Conservation (phyloP, 768 basidiomycete genomes). For the Mycena polygramma region DNA sequence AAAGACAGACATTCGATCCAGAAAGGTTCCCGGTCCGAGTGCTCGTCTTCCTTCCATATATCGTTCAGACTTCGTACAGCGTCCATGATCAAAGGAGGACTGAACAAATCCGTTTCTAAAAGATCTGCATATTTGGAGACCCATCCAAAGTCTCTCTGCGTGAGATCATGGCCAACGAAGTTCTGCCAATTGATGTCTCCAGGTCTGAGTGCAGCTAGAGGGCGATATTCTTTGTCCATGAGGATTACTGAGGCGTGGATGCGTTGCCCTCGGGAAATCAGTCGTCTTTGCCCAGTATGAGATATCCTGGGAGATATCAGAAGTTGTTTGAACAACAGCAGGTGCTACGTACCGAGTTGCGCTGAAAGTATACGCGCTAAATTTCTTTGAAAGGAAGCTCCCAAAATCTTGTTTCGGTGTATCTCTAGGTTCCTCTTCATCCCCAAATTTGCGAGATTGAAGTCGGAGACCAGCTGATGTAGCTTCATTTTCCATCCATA, state of each 20-base stretch:
- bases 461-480: conserved; percentile 42
- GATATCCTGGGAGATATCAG: conserved; percentile 10
- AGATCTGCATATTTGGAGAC: conserved; percentile 7
- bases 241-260: conserved; percentile 39
- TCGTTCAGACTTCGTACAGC: conserved; percentile 18
- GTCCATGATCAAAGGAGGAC: conserved; percentile 10
- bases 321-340: neutral
- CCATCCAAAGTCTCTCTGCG: conserved; percentile 30
- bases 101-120: conserved; percentile 35
- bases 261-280: conserved; percentile 31
- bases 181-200: conserved; percentile 20
- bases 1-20: conserved; percentile 33
- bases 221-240: conserved; percentile 20
- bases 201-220: conserved; percentile 17
- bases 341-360: neutral
- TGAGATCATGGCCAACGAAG: conserved; percentile 30
- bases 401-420: conserved; percentile 2
- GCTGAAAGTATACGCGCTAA: neutral
- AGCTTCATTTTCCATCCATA: conserved; percentile 53
- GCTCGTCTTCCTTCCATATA: conserved; percentile 18
- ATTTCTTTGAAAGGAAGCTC: neutral
- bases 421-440: conserved; percentile 11
- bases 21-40: conserved; percentile 19
- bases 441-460: conserved; percentile 10
- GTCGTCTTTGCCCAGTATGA: neutral